phyloP scores from a whole-genome alignment of 768 basidiomycete genomes.

The Strobilomyces dryophilus region DNA sequence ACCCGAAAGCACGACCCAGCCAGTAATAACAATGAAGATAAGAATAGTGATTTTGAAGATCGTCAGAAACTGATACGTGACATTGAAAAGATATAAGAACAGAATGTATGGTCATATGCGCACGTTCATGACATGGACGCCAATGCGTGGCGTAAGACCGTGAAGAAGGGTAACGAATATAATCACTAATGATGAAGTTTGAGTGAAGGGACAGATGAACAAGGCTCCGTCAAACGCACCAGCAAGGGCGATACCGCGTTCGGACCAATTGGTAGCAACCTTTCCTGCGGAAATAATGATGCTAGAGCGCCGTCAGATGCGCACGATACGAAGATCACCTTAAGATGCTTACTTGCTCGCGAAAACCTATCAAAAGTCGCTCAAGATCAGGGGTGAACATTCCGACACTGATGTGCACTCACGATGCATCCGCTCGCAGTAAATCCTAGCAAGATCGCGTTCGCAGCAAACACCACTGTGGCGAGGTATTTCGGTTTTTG shows the following conservation, averaged over 20 bases:
- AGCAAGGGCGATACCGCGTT: slow-evolving; percentile 59
- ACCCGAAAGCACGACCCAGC: slow-evolving; percentile 59
- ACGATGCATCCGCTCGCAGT: slow-evolving; percentile 45
- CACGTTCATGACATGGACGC: slow-evolving; percentile 55
- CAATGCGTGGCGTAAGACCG: slow-evolving; percentile 45
- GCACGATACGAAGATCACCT: rapidly evolving
- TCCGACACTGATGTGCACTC: slow-evolving; percentile 14
- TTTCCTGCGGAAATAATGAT: slow-evolving; percentile 48
- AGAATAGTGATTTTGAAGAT: slow-evolving; percentile 54
- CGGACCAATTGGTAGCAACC: slow-evolving; percentile 43
- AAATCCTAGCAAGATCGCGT: slow-evolving; percentile 44
- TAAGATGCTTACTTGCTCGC: slow-evolving; percentile 27
- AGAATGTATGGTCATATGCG: slow-evolving; percentile 1
- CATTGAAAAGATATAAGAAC: slow-evolving; percentile 10
- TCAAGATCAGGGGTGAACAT: background rate
- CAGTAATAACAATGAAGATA: slow-evolving; percentile 51
- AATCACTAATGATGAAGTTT: slow-evolving; percentile 36
- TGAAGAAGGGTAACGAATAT: slow-evolving; percentile 48
- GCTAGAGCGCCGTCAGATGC: slow-evolving; percentile 23
- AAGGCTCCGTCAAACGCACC: slow-evolving; percentile 29
- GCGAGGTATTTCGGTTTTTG: slow-evolving; percentile 42
- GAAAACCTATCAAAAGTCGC: slow-evolving; percentile 22
- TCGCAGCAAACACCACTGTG: slow-evolving; percentile 46
- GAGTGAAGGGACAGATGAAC: background rate
- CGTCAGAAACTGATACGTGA: slow-evolving; percentile 34